Percentiles rank a stretch among this genome's conserved stretches.
Evolutionary conservation across 139 green algal genomes (phyloP).

Genomic region (Chlorella sp.): DNA sequence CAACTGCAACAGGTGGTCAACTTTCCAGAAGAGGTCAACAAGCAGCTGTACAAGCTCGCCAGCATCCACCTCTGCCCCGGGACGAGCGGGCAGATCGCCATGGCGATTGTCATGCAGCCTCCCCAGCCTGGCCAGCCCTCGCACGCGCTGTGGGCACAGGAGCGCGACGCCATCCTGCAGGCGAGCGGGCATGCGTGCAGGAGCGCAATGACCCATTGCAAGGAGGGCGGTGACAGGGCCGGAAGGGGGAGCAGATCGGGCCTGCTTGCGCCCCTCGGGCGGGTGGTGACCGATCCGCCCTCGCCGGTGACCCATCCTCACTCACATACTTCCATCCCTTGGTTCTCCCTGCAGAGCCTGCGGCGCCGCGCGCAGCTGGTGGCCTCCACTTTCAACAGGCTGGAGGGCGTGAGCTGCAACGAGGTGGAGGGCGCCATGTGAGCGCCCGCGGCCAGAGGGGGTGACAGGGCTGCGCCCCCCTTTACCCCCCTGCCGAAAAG

Average conservation of each 20-base stretch:
- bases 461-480: too few species aligned
- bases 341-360: constrained; percentile 67
- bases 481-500: too few species aligned
- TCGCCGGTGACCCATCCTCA: too few species aligned
- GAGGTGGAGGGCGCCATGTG: constrained; percentile 48
- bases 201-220: too few species aligned
- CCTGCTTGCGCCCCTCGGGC: too few species aligned
- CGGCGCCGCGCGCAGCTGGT: constrained; percentile 81
- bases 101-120: constrained; percentile 85
- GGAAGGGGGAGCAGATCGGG: too few species aligned
- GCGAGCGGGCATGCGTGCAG: too few species aligned
- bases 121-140: constrained; percentile 79
- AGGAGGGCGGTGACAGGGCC: too few species aligned
- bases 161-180: constrained; percentile 47
- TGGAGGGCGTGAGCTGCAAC: constrained; percentile 91
- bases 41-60: constrained; percentile 89
- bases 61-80: constrained; percentile 95
- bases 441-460: too few species aligned
- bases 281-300: too few species aligned
- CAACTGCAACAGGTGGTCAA: too few species aligned
- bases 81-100: constrained; percentile 81
- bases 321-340: too few species aligned
- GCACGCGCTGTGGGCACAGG: constrained; percentile 73
- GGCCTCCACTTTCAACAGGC: constrained; percentile 72
- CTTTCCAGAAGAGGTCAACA: constrained; percentile 64